Conservation (phyloP, 306 rosid species). For the Morella rubra region DNA sequence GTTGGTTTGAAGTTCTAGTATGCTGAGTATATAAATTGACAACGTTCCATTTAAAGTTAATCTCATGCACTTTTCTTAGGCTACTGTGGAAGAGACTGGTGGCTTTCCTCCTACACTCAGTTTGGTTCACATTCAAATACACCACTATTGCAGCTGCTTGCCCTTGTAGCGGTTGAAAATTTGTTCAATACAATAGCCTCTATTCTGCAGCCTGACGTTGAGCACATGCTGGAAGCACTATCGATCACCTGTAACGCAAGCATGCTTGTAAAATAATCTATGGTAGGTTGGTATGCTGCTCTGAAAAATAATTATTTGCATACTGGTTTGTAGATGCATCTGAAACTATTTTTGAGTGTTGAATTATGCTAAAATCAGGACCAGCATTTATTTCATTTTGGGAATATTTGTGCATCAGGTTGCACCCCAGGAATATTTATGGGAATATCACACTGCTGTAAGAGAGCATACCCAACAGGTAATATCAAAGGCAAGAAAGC, state of each 20-base stretch:
- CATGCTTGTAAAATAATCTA: not conserved
- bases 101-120: not conserved
- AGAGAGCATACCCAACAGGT: not conserved
- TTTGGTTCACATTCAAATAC: not conserved
- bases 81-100: constrained; percentile 3
- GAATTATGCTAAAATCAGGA: constrained; percentile 6
- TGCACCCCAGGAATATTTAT: not conserved
- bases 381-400: not conserved
- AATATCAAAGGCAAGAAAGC: not conserved
- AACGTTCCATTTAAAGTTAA: not conserved
- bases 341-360: not conserved
- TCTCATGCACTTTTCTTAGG: not conserved
- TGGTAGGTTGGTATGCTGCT: not conserved
- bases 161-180: not conserved
- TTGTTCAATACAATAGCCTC: not conserved
- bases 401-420: not conserved
- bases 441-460: not conserved
- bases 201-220: not conserved
- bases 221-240: constrained; percentile 3
- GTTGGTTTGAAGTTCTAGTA: not conserved
- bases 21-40: not conserved
- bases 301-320: not conserved
- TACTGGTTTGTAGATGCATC: not conserved
- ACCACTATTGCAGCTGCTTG: not conserved
- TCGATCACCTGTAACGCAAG: not conserved